phyloP scores from a whole-genome alignment of 805 yeast species.

The Candida suzukii region DNA sequence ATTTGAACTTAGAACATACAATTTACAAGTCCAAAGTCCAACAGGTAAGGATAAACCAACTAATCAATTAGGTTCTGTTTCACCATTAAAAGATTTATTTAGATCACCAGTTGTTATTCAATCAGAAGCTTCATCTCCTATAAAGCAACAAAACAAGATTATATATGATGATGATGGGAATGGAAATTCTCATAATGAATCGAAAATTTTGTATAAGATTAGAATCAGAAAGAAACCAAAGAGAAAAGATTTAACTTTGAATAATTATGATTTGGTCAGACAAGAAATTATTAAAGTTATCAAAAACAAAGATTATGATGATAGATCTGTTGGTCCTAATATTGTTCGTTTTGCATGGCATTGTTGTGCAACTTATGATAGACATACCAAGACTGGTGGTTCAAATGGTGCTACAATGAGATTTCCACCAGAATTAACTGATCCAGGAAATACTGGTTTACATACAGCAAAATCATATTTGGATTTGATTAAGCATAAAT shows the following conservation, averaged over 20 bases:
- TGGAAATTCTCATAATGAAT: neutral
- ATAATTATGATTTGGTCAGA: conserved; percentile 26
- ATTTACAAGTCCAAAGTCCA: neutral
- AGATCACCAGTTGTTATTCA: neutral
- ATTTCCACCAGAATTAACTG: conserved; percentile 45
- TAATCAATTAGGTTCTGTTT: neutral
- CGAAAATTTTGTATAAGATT: conserved; percentile 18
- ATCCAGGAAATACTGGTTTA: conserved; percentile 59
- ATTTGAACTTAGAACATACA: neutral
- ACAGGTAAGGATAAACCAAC: too few relatives aligned
- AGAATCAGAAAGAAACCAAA: conserved; percentile 19
- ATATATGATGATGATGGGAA: neutral
- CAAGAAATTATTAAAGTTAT: conserved; percentile 28
- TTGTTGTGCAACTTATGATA: conserved; percentile 74
- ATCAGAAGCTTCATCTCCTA: neutral
- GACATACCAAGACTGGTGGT: conserved; percentile 46
- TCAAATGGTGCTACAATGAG: conserved; percentile 69
- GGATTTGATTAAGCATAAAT: conserved; percentile 47
- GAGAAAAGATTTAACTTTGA: conserved; percentile 15
- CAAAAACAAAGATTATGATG: conserved; percentile 43
- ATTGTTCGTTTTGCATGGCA: conserved; percentile 84
- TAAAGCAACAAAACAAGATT: neutral
- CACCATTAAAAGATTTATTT: neutral
- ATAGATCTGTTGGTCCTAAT: conserved; percentile 70
- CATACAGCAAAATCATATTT: conserved; percentile 49